Percentiles rank a stretch among this genome's conserved stretches.
Conservation (phyloP, 371 early-diverging fungal species). For the Chytridiales sp. region DNA sequence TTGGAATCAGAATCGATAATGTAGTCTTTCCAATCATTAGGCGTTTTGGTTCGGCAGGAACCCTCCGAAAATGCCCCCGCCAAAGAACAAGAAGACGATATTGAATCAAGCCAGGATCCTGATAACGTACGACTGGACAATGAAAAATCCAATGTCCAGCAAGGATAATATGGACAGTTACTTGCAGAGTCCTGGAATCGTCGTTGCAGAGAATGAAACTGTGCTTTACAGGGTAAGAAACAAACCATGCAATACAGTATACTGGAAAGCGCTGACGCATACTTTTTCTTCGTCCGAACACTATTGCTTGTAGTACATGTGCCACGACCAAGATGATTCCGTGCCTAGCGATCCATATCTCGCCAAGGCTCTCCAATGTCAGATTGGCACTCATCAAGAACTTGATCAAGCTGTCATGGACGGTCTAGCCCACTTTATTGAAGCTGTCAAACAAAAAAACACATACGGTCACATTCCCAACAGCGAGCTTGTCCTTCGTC, state of each 20-base stretch:
- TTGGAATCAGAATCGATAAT: too few species aligned
- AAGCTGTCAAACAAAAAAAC: not conserved
- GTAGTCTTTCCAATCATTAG: too few species aligned
- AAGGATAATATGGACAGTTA: not conserved
- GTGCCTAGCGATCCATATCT: not conserved
- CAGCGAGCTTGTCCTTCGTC: not conserved
- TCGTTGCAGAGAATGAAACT: slow-evolving; percentile 4
- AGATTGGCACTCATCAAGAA: not conserved
- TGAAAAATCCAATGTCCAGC: not conserved
- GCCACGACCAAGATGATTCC: slow-evolving; percentile 1
- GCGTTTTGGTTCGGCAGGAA: too few species aligned
- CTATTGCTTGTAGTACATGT: not conserved
- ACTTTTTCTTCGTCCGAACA: not conserved
- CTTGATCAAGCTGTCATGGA: slow-evolving; percentile 4
- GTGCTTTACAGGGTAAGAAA: slow-evolving; percentile 7
- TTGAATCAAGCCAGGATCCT: not conserved
- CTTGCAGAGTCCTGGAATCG: slow-evolving; percentile 14
- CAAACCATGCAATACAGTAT: not conserved
- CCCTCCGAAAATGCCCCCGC: too few species aligned
- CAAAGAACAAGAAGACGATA: not conserved
- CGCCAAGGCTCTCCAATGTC: not conserved
- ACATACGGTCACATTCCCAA: not conserved
- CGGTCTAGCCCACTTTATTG: slow-evolving; percentile 1
- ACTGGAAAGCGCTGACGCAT: not conserved
- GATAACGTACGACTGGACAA: not conserved